These are phyloP conservation scores for Helotiales sp. DNA, from an alignment of 2,329 filamentous ascomycete species.

Conservation along the genomic window DNA sequence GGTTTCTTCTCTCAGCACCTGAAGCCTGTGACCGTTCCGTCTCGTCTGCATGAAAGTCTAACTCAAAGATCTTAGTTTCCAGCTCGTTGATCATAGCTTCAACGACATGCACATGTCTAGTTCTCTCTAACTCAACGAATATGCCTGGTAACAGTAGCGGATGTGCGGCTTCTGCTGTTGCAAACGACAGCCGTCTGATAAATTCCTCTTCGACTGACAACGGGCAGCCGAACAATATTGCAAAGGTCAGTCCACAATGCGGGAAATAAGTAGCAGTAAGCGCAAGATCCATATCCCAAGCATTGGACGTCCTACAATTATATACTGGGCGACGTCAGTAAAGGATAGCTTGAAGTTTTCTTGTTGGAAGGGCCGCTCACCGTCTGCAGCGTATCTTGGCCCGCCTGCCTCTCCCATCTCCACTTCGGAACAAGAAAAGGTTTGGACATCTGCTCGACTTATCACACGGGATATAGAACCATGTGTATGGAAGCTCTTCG, in stretches of 20 bases:
- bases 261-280: constrained; percentile 11
- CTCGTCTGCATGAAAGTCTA: not conserved
- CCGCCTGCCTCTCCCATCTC: constrained; percentile 5
- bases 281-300: constrained; percentile 12
- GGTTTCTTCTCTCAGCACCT: constrained; percentile 6
- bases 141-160: constrained; percentile 35
- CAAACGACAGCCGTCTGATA: constrained; percentile 3
- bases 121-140: constrained; percentile 35
- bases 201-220: constrained; percentile 10
- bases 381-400: constrained; percentile 1
- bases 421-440: constrained; percentile 7
- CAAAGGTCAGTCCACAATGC: constrained; percentile 7
- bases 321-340: constrained; percentile 6
- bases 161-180: constrained; percentile 15
- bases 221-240: constrained; percentile 9
- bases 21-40: not conserved
- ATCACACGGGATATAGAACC: constrained; percentile 9
- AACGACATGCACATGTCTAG: constrained; percentile 8
- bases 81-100: constrained; percentile 10
- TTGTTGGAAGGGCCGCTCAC: not conserved
- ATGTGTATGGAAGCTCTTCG: constrained; percentile 8
- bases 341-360: not conserved
- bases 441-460: constrained; percentile 8
- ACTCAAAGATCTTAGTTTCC: constrained; percentile 12
- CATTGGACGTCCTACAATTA: constrained; percentile 10